phyloP scores from a whole-genome alignment of 176 grass and related monocot genomes.

The Rhipidocladum racemiflorum region DNA sequence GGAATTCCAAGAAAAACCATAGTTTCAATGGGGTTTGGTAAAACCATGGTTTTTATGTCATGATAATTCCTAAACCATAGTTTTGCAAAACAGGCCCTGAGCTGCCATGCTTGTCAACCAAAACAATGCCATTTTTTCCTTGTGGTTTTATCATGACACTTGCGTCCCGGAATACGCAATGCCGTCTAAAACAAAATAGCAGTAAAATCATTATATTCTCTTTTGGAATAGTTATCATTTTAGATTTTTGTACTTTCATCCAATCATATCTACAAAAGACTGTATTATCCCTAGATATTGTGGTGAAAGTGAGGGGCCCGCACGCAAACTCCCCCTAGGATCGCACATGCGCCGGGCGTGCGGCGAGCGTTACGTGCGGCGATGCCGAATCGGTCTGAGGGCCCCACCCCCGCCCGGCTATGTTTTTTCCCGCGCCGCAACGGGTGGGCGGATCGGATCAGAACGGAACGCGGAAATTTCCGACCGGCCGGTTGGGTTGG shows the following conservation, averaged over 20 bases:
- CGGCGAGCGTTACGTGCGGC: conserved; percentile 31
- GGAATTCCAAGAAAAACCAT: no score
- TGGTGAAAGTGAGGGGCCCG: not conserved
- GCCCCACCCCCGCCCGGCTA: not conserved
- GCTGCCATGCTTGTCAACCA: not conserved
- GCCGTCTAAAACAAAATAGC: not conserved
- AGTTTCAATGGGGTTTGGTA: no score
- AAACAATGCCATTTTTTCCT: not conserved
- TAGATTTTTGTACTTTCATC: no score
- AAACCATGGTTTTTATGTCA: no score
- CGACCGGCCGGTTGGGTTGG: not conserved
- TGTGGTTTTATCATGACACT: not conserved
- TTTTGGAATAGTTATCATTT: no score
- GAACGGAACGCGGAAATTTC: not conserved
- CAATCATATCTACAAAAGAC: no score
- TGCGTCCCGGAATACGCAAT: not conserved
- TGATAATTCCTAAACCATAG: no score
- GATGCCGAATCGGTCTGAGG: not conserved
- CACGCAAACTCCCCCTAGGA: not conserved
- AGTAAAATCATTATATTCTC: not conserved
- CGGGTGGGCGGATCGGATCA: not conserved
- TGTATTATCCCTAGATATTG: no score
- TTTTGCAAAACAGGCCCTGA: no score
- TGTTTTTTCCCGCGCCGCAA: conserved; percentile 33
- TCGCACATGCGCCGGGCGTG: conserved; percentile 32